phyloP scores from a whole-genome alignment of 371 early-diverging fungal genomes.

The Mortierella sp. region DNA sequence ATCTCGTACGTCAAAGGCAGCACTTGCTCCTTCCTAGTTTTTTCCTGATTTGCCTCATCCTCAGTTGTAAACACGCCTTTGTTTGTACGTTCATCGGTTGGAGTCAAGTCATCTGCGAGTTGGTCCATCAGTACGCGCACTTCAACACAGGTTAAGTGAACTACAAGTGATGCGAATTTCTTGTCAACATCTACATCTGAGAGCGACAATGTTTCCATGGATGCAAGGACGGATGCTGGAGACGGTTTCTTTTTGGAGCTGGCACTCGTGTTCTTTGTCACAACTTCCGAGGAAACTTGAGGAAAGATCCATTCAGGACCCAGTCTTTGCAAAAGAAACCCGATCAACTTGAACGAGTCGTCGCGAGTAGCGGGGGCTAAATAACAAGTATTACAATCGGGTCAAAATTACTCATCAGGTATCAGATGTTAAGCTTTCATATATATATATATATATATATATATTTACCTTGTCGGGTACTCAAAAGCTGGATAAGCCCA shows the following conservation, averaged over 20 bases:
- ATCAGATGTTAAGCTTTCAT: no score
- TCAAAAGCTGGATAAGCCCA: slow-evolving; percentile 44
- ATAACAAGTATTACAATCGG: not conserved
- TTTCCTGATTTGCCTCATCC: slow-evolving; percentile 6
- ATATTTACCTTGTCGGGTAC: slow-evolving; percentile 46
- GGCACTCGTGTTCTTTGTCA: not conserved
- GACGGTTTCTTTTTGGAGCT: slow-evolving; percentile 17
- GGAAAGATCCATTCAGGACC: slow-evolving; percentile 52
- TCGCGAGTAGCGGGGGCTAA: slow-evolving; percentile 39
- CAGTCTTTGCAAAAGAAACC: slow-evolving; percentile 37
- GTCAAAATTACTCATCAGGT: not conserved
- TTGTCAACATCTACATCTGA: slow-evolving; percentile 41
- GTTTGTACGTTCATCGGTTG: not conserved
- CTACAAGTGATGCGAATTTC: slow-evolving; percentile 38
- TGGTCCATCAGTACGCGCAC: slow-evolving; percentile 48
- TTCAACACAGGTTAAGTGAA: slow-evolving; percentile 48
- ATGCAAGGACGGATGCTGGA: slow-evolving; percentile 33
- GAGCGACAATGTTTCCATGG: slow-evolving; percentile 40
- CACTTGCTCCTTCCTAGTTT: slow-evolving; percentile 39
- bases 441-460: no score
- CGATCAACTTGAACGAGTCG: slow-evolving; percentile 40
- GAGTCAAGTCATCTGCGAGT: slow-evolving; percentile 24
- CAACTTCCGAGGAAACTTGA: slow-evolving; percentile 6
- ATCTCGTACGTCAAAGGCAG: slow-evolving; percentile 43
- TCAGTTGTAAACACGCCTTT: not conserved